Evolutionary conservation across 495 filamentous ascomycete genomes (phyloP).

Genomic region (Neurospora pannonica): DNA sequence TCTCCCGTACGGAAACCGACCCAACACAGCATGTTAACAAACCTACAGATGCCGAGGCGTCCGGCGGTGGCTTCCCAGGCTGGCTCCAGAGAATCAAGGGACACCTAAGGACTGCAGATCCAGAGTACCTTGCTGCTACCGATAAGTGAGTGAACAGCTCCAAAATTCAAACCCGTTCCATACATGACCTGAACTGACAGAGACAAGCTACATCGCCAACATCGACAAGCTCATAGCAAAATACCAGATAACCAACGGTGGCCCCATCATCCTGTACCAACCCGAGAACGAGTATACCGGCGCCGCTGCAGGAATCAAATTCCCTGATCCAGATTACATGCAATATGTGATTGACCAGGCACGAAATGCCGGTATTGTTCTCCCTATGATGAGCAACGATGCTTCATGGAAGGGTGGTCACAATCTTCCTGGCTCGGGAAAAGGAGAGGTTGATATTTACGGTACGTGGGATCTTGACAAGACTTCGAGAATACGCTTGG

Average conservation of each 20-base stretch:
- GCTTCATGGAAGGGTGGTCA: constrained; percentile 41
- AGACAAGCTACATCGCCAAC: constrained; percentile 34
- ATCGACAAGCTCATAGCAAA: constrained; percentile 57
- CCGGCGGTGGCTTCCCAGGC: constrained; percentile 27
- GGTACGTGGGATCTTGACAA: not conserved
- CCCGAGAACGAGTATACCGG: constrained; percentile 65
- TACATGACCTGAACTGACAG: not conserved
- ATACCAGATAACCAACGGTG: constrained; percentile 70
- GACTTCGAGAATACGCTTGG: not conserved
- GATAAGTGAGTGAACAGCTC: constrained; percentile 34
- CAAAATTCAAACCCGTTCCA: not conserved
- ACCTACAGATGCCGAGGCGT: constrained; percentile 52
- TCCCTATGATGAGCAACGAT: constrained; percentile 74
- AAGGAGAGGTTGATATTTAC: constrained; percentile 66
- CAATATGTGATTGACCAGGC: constrained; percentile 59
- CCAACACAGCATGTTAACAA: not conserved
- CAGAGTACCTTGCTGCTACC: constrained; percentile 56
- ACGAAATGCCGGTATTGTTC: constrained; percentile 56
- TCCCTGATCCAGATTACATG: constrained; percentile 59
- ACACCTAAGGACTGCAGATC: constrained; percentile 47
- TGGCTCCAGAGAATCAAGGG: constrained; percentile 52
- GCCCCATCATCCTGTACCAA: constrained; percentile 67
- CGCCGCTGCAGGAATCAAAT: constrained; percentile 2
- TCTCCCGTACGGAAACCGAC: not conserved
- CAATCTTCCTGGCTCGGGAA: constrained; percentile 55